Base-by-base conservation (phyloP, 805 yeast genomes). In the Metschnikowia santaceciliae region DNA sequence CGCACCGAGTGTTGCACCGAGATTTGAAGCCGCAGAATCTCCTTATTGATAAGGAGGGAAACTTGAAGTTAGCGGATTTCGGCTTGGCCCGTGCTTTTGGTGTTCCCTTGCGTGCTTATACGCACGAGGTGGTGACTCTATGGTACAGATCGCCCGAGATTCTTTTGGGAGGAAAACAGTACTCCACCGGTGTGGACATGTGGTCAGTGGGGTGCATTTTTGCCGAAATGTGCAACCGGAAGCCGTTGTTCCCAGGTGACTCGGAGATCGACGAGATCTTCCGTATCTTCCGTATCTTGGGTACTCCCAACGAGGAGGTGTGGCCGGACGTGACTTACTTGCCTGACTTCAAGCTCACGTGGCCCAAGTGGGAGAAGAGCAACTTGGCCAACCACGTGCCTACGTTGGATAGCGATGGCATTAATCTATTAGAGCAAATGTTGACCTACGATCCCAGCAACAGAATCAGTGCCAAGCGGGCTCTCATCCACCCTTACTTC, bases 91-190 rank as follows among this genome's bases (percentile, higher is more conserved):
- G 99, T 54, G 98, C 97, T 0, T 94, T 90, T 68, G 99, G 99
- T 47, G 97, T 94, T 13, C 99, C 99, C 0, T 80, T 94, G 54
- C 82, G 97, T 63, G 96, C 97, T 1, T 94, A 92, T 65, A 92
- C 99, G 11, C 97, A 94, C 70, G 99, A 94, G 68, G 98, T 94
- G 43, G 99, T 94, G 45, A 94, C 99, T 0, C 74, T 94, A 59
- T 94, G 99, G 99, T 94, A 94, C 68, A 78, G 99, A 58, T 90
- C 97, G 0, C 99, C 99, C 3, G 99, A 94, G 70, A 89, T 94
- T 50, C 74, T 94, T 54, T 79, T 94, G 57, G 99, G 99, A 13
- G 97, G 97, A 3, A 88, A 95, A 59, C 97, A 94, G 63, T 94
- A 94, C 69, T 89, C 97, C 34, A 94, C 98, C 0, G 97, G 98